phyloP scores from a whole-genome alignment of 345 rosid genomes.

The Triadica sebifera region DNA sequence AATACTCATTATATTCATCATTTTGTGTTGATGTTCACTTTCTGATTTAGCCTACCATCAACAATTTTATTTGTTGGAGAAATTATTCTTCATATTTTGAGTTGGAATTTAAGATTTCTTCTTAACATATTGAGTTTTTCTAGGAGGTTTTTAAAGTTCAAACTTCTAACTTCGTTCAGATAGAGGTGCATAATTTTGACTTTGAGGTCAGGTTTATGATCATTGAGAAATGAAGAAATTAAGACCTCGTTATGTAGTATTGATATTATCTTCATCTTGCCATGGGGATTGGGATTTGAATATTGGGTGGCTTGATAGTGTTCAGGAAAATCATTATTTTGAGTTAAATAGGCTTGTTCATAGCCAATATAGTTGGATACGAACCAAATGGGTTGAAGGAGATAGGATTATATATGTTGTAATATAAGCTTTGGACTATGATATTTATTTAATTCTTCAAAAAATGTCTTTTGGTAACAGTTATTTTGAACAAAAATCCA shows the following conservation, averaged over 20 bases:
- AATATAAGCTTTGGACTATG: neutral
- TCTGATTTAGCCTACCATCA: neutral
- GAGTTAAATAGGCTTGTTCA: too few species aligned
- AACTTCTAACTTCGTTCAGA: neutral
- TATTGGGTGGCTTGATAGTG: neutral
- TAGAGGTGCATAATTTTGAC: neutral
- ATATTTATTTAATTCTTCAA: neutral
- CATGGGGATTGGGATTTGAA: neutral
- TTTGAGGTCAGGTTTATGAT: neutral
- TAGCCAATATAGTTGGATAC: neutral
- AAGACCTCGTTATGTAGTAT: neutral
- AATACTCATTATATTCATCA: neutral
- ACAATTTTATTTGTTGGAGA: neutral
- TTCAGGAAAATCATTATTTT: too few species aligned
- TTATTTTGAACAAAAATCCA: too few species aligned
- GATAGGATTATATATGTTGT: neutral
- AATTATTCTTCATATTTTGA: neutral
- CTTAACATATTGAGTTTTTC: neutral
- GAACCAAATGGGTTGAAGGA: neutral
- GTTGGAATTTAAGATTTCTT: neutral
- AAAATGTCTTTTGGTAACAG: neutral
- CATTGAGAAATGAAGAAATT: neutral
- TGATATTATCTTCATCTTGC: too few species aligned
- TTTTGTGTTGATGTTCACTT: neutral
- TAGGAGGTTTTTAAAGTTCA: neutral